Percentiles rank a stretch among this genome's conserved stretches.
Conservation (phyloP, 2,329 filamentous ascomycete species). For the Keithomyces neogunnii region DNA sequence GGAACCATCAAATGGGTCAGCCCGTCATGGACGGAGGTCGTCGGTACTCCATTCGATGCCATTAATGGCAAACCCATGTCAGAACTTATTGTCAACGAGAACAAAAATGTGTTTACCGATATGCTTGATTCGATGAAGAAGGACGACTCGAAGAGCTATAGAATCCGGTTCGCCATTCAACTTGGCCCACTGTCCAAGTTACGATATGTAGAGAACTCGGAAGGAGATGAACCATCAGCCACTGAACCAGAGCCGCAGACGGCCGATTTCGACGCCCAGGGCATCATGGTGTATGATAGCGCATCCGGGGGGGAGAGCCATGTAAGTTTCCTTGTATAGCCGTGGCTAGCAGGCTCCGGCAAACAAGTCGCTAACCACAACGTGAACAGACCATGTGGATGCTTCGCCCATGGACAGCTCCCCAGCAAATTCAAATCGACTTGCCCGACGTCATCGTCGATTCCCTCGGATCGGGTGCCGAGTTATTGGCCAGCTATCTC, state of each 20-base stretch:
- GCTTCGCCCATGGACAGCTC: conserved; percentile 82
- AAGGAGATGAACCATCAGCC: conserved; percentile 25
- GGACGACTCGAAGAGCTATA: conserved; percentile 87
- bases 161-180: conserved; percentile 70
- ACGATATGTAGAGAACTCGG: conserved; percentile 33
- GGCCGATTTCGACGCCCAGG: conserved; percentile 86
- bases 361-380: neutral
- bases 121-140: conserved; percentile 82
- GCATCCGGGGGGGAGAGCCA: conserved; percentile 81
- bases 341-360: neutral
- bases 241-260: conserved; percentile 31
- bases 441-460: conserved; percentile 84
- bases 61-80: conserved; percentile 71
- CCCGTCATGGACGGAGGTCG: conserved; percentile 88
- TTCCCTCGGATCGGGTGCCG: conserved; percentile 86
- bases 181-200: conserved; percentile 63
- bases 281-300: conserved; percentile 95
- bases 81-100: conserved; percentile 69
- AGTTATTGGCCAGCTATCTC: conserved; percentile 89
- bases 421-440: conserved; percentile 92
- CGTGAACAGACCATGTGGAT: conserved; percentile 90
- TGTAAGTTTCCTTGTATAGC: conserved; percentile 45
- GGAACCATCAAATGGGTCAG: conserved; percentile 93
- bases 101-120: conserved; percentile 72
- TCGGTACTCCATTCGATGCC: conserved; percentile 66